These are phyloP conservation scores for Bretschneidera sinensis DNA, from an alignment of 345 rosid species.

Conservation along the genomic window DNA sequence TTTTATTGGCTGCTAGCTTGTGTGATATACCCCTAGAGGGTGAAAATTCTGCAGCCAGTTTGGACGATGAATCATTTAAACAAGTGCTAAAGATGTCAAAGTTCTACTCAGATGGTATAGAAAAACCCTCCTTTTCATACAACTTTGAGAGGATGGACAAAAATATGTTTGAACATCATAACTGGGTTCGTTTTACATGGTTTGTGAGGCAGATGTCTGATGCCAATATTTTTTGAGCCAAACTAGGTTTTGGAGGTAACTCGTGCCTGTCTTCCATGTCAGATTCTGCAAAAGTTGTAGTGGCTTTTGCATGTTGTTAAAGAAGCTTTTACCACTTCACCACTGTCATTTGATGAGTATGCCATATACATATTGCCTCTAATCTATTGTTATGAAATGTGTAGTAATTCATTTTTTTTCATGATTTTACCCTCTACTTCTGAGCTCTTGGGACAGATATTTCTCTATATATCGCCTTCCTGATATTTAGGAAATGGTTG, in stretches of 20 bases:
- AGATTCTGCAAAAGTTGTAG: no score
- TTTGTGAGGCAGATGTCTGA: constrained; percentile 42
- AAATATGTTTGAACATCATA: constrained; percentile 31
- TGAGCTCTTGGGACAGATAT: no score
- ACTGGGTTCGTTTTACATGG: constrained; percentile 36
- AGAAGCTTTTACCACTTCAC: no score
- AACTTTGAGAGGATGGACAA: constrained; percentile 46
- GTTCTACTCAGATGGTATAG: constrained; percentile 29
- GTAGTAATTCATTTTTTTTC: constrained; percentile 12
- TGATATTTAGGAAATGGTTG: no score
- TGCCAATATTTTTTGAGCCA: constrained; percentile 35
- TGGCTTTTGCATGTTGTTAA: constrained; percentile 29
- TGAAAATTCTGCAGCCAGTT: constrained; percentile 30
- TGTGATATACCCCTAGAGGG: constrained; percentile 38
- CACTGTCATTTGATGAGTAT: constrained; percentile 12
- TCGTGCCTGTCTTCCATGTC: constrained; percentile 17
- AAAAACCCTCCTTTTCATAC: constrained; percentile 30
- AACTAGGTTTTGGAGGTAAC: constrained; percentile 23
- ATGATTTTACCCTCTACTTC: no score
- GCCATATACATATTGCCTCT: constrained; percentile 11
- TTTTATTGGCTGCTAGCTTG: constrained; percentile 34
- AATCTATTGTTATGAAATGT: constrained; percentile 18
- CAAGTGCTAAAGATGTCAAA: constrained; percentile 43
- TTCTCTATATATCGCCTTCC: no score
- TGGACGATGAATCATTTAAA: constrained; percentile 32